phyloP scores from a whole-genome alignment of 192 early-diverging fungal genomes.

The Podila horticola region DNA sequence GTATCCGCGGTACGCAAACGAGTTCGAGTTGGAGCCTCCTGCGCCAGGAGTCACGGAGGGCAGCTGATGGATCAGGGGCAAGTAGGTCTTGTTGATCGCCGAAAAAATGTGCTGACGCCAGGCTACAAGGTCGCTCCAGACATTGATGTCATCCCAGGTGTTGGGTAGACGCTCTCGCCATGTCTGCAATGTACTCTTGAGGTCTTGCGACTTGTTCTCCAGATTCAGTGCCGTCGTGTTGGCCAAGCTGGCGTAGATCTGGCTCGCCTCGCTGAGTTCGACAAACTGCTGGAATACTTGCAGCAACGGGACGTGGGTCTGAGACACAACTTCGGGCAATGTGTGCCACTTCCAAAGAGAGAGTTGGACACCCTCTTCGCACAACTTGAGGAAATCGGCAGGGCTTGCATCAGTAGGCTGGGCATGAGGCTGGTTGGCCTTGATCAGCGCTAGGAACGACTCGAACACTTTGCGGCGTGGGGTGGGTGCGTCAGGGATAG shows the following conservation, averaged over 20 bases:
- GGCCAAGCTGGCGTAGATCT: conserved; percentile 86
- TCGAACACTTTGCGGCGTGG: conserved; percentile 89
- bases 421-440: conserved; percentile 60
- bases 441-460: conserved; percentile 83
- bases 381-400: conserved; percentile 79
- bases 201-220: conserved; percentile 85
- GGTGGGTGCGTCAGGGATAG: conserved; percentile 61
- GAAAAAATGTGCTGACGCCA: conserved; percentile 99
- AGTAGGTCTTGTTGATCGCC: conserved; percentile 95
- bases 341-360: conserved; percentile 90
- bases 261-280: conserved; percentile 92
- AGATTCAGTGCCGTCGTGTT: conserved; percentile 85
- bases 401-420: conserved; percentile 63
- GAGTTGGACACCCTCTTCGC: conserved; percentile 87
- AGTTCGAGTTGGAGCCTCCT: conserved; percentile 72
- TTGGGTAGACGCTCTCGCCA: conserved; percentile 99
- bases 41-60: conserved; percentile 62
- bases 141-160: conserved; percentile 95
- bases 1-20: conserved; percentile 96
- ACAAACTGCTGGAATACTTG: conserved; percentile 97
- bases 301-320: conserved; percentile 87
- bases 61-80: conserved; percentile 76
- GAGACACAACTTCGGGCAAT: conserved; percentile 86
- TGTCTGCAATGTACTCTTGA: conserved; percentile 90
- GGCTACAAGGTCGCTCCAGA: conserved; percentile 98